Evolutionary conservation across 441 rosid species (phyloP).

Genomic region (Theobroma grandiflorum): DNA sequence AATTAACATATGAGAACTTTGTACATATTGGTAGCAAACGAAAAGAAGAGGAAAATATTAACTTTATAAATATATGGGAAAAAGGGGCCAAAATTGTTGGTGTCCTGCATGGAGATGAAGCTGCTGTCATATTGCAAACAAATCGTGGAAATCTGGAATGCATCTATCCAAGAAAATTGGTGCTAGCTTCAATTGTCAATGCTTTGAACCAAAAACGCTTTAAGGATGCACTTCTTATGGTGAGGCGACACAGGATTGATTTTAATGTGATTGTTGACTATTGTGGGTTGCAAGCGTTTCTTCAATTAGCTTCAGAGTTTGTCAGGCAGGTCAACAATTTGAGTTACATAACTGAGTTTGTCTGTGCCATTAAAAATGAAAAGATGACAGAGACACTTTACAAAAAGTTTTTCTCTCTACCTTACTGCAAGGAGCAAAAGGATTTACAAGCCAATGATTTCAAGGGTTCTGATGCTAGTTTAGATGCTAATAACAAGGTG

Average conservation of each 20-base stretch:
- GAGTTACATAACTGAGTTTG: constrained; percentile 90
- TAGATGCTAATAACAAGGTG: constrained; percentile 62
- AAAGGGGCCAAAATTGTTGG: constrained; percentile 86
- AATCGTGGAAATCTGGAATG: constrained; percentile 88
- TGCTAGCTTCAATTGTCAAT: constrained; percentile 72
- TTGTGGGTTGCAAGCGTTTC: constrained; percentile 85
- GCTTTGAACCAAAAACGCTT: constrained; percentile 74
- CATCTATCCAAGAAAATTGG: constrained; percentile 93
- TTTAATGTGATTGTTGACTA: constrained; percentile 84
- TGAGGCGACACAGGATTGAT: constrained; percentile 93
- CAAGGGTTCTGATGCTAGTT: constrained; percentile 33
- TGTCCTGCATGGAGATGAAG: constrained; percentile 91
- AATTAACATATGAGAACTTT: constrained; percentile 62
- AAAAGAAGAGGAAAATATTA: constrained; percentile 65
- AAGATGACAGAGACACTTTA: constrained; percentile 77
- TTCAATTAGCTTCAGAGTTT: constrained; percentile 77
- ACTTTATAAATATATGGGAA: constrained; percentile 85
- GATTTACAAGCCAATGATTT: constrained; percentile 46
- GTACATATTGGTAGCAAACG: constrained; percentile 52
- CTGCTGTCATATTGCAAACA: constrained; percentile 84
- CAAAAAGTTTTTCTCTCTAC: constrained; percentile 52
- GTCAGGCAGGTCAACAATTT: constrained; percentile 82
- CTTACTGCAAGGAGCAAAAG: constrained; percentile 44
- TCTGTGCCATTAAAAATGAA: constrained; percentile 84
- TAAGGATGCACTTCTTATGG: constrained; percentile 86